These are phyloP conservation scores for Rhizophora mangle DNA, from an alignment of 345 rosid genomes.

Conservation along the genomic window DNA sequence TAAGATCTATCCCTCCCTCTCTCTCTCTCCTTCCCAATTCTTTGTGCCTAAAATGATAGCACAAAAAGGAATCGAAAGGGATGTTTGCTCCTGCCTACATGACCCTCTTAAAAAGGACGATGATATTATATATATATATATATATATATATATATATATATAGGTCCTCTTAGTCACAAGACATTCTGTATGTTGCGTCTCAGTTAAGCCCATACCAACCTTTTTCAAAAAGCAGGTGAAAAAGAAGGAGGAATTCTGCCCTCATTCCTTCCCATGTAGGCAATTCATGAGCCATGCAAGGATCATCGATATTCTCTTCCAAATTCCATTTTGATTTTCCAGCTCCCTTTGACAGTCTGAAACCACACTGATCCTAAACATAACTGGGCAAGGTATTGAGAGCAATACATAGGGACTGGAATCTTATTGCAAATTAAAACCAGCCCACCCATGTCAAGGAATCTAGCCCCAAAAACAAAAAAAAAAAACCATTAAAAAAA, in stretches of 20 bases:
- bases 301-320: background rate
- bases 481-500: background rate
- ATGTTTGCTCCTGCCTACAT: slow-evolving; percentile 11
- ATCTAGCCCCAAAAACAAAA: background rate
- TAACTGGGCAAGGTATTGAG: too few species aligned
- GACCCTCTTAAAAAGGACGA: slow-evolving; percentile 10
- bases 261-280: background rate
- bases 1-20: background rate
- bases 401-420: too few species aligned
- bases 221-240: slow-evolving; percentile 5
- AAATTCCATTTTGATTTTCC: background rate
- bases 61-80: slow-evolving; percentile 41
- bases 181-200: slow-evolving; percentile 28
- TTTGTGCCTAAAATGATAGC: background rate
- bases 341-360: background rate
- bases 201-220: slow-evolving; percentile 2
- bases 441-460: too few species aligned
- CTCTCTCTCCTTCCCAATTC: slow-evolving; percentile 5
- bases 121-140: too few species aligned
- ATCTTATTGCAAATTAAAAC: too few species aligned
- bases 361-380: background rate
- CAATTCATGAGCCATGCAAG: background rate
- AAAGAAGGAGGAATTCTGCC: background rate
- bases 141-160: too few species aligned
- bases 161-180: background rate